A percentile compares a stretch with the other conserved stretches of the same genome.
phyloP scores from a whole-genome alignment of 805 yeast genomes.

The Cyberlindnera maclurae region DNA sequence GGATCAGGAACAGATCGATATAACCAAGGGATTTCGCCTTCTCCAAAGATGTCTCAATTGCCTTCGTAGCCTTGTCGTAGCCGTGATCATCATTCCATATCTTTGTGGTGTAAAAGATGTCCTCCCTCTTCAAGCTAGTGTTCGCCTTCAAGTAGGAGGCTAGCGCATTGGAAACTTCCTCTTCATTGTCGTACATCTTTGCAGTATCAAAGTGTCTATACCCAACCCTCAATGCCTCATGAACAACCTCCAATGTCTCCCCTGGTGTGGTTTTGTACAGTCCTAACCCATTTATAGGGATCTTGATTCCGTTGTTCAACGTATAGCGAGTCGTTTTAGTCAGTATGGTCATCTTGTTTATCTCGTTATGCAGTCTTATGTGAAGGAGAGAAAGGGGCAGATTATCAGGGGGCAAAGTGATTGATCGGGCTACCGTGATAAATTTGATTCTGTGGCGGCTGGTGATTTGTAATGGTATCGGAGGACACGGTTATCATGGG shows the following conservation, averaged over 20 bases:
- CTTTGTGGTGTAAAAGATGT: conserved; percentile 66
- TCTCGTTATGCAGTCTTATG: too few relatives aligned
- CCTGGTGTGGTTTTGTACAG: conserved; percentile 44
- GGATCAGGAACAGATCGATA: conserved; percentile 66
- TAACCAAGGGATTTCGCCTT: conserved; percentile 50
- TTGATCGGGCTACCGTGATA: too few relatives aligned
- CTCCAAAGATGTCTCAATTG: conserved; percentile 41
- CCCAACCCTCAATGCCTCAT: conserved; percentile 55
- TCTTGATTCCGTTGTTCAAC: conserved; percentile 48
- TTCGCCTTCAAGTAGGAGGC: conserved; percentile 40
- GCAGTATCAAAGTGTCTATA: conserved; percentile 76
- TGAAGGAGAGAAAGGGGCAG: too few relatives aligned
- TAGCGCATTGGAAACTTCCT: conserved; percentile 56
- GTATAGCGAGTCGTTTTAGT: conserved; percentile 16
- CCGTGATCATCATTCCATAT: conserved; percentile 50
- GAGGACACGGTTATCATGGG: too few relatives aligned
- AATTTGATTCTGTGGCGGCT: too few relatives aligned
- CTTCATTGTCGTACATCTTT: conserved; percentile 45
- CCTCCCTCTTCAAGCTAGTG: conserved; percentile 49
- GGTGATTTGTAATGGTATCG: too few relatives aligned
- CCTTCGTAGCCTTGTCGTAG: conserved; percentile 45
- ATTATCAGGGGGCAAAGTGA: too few relatives aligned
- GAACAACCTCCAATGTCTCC: conserved; percentile 34
- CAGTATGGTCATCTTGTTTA: conserved; percentile 1
- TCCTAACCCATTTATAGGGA: conserved; percentile 70